A percentile compares a stretch with the other conserved stretches of the same genome.
Evolutionary conservation across 2,329 filamentous ascomycete genomes (phyloP).

Genomic region (Alternaria solani): DNA sequence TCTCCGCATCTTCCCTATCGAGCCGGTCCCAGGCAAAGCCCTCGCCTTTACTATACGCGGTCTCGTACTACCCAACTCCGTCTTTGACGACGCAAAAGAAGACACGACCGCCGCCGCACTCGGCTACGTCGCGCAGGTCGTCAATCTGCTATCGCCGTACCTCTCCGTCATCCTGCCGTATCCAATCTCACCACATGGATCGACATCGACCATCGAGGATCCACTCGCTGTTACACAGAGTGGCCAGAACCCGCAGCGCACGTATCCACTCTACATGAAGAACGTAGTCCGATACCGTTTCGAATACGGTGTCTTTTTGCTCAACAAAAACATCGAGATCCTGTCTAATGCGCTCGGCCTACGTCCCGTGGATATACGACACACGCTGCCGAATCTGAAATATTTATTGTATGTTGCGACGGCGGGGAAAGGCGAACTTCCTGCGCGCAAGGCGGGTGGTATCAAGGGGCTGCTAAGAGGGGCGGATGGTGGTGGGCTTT

Average conservation of each 20-base stretch:
- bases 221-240: slow-evolving; percentile 65
- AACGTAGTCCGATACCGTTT: slow-evolving; percentile 84
- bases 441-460: slow-evolving; percentile 50
- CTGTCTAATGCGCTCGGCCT: slow-evolving; percentile 70
- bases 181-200: slow-evolving; percentile 74
- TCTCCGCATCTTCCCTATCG: slow-evolving; percentile 79
- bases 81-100: slow-evolving; percentile 74
- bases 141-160: slow-evolving; percentile 81
- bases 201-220: slow-evolving; percentile 78
- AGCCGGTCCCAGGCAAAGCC: slow-evolving; percentile 67
- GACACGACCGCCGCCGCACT: slow-evolving; percentile 81
- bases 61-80: slow-evolving; percentile 80
- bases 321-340: slow-evolving; percentile 93
- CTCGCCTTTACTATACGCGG: slow-evolving; percentile 85
- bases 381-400: slow-evolving; percentile 92
- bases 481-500: slow-evolving; percentile 29
- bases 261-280: slow-evolving; percentile 80
- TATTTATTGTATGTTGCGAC: slow-evolving; percentile 91
- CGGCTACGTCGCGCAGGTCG: slow-evolving; percentile 78
- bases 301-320: slow-evolving; percentile 94
- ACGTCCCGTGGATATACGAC: slow-evolving; percentile 85
- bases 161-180: slow-evolving; percentile 82
- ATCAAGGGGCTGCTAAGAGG: slow-evolving; percentile 43
- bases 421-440: slow-evolving; percentile 73
- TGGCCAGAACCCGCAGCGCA: slow-evolving; percentile 34